These are phyloP conservation scores for Annulohypoxylon truncatum DNA, from an alignment of 2,329 filamentous ascomycete genomes.

Conservation along the genomic window DNA sequence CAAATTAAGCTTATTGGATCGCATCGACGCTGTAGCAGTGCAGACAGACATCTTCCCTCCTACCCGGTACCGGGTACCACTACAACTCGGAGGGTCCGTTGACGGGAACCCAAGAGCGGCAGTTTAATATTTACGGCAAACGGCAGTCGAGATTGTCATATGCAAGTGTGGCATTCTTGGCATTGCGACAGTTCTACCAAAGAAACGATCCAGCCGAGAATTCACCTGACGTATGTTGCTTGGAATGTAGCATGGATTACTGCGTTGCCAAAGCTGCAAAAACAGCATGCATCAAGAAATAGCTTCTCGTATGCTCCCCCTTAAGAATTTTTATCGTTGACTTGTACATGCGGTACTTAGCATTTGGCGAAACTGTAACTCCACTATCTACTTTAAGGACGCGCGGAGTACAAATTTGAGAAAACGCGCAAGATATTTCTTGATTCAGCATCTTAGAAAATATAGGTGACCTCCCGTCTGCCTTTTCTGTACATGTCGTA, in stretches of 20 bases:
- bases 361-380: too few relatives aligned
- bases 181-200: not conserved
- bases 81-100: constrained; percentile 1
- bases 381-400: too few relatives aligned
- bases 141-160: not conserved
- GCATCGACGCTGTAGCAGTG: constrained; percentile 23
- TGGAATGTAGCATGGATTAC: not conserved
- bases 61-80: constrained; percentile 26
- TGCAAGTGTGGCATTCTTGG: not conserved
- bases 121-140: not conserved
- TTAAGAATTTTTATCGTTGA: not conserved
- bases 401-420: too few relatives aligned
- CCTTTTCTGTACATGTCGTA: too few relatives aligned
- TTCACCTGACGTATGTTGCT: not conserved
- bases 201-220: not conserved
- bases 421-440: too few relatives aligned
- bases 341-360: too few relatives aligned
- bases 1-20: constrained; percentile 1
- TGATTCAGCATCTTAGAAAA: too few relatives aligned
- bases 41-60: constrained; percentile 26
- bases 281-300: not conserved
- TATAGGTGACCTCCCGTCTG: too few relatives aligned
- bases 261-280: not conserved
- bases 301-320: not conserved
- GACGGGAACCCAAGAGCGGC: constrained; percentile 3